A percentile compares a stretch with the other conserved stretches of the same genome.
Evolutionary conservation across 2,329 filamentous ascomycete genomes (phyloP).

Genomic region (Neofusicoccum parvum): DNA sequence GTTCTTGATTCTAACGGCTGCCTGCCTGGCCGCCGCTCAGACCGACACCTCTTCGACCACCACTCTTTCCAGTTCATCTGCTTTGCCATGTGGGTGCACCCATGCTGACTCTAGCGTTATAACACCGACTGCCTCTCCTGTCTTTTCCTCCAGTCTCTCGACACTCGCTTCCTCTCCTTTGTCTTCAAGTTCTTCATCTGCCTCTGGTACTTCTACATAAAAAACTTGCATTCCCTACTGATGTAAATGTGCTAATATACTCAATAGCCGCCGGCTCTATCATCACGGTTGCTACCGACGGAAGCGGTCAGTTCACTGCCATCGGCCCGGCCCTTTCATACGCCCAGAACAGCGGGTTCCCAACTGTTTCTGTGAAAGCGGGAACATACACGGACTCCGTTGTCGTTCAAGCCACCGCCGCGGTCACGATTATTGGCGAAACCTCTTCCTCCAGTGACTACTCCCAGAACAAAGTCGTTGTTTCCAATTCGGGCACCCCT

Average conservation of each 20-base stretch:
- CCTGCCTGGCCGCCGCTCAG: slow-evolving; percentile 2
- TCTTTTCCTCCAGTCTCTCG: neutral
- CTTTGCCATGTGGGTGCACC: neutral
- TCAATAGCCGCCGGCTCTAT: slow-evolving; percentile 25
- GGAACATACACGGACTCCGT: slow-evolving; percentile 51
- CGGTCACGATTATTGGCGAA: slow-evolving; percentile 46
- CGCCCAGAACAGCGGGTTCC: slow-evolving; percentile 44
- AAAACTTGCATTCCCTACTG: neutral
- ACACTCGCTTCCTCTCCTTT: neutral
- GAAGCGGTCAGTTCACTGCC: slow-evolving; percentile 48
- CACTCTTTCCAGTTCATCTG: neutral
- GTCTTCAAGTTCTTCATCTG: neutral
- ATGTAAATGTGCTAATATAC: neutral
- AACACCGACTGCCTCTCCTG: neutral
- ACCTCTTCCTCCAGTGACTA: slow-evolving; percentile 33
- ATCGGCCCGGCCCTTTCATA: slow-evolving; percentile 49
- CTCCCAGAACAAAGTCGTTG: slow-evolving; percentile 42
- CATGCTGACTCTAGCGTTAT: neutral
- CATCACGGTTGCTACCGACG: slow-evolving; percentile 49
- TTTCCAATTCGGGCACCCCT: slow-evolving; percentile 31
- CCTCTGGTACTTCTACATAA: neutral
- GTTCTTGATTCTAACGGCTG: neutral
- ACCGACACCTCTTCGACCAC: neutral
- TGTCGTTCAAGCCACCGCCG: slow-evolving; percentile 42
- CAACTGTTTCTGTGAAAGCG: slow-evolving; percentile 48